Evolutionary conservation across 768 basidiomycete species (phyloP).

Genomic region (Coprinopsis cinerea): DNA sequence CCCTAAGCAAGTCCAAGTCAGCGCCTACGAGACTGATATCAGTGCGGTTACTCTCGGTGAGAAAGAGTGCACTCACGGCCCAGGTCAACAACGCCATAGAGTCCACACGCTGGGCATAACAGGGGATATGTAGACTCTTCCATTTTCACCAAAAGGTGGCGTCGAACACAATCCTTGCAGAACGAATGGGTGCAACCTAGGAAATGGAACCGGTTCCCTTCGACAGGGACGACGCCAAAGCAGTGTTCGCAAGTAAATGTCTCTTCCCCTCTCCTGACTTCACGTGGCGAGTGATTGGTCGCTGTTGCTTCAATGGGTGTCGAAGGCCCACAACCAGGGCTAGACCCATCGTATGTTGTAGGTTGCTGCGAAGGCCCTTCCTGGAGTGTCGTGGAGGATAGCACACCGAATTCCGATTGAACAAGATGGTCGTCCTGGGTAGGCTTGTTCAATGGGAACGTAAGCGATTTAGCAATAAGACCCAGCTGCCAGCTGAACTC

Average conservation of each 20-base stretch:
- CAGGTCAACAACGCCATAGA: neutral
- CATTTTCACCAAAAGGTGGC: conserved; percentile 2
- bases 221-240: neutral
- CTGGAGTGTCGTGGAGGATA: neutral
- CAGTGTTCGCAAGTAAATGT: conserved; percentile 3
- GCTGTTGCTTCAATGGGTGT: neutral
- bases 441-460: conserved; percentile 3
- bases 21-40: too few relatives aligned
- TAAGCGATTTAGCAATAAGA: conserved; percentile 6
- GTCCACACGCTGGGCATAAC: conserved; percentile 1
- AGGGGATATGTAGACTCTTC: conserved; percentile 1
- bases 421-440: neutral
- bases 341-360: neutral
- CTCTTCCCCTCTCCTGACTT: neutral
- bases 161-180: conserved; percentile 2
- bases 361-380: neutral
- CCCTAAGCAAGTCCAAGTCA: too few relatives aligned
- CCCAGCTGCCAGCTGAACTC: conserved; percentile 9
- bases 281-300: neutral
- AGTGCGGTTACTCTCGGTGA: too few relatives aligned
- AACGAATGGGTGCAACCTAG: conserved; percentile 4
- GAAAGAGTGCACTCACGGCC: conserved; percentile 1
- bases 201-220: neutral
- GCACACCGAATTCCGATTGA: neutral
- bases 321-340: neutral